Conservation (phyloP, 2,329 filamentous ascomycete species). For the Calonectria pseudoturangicola region DNA sequence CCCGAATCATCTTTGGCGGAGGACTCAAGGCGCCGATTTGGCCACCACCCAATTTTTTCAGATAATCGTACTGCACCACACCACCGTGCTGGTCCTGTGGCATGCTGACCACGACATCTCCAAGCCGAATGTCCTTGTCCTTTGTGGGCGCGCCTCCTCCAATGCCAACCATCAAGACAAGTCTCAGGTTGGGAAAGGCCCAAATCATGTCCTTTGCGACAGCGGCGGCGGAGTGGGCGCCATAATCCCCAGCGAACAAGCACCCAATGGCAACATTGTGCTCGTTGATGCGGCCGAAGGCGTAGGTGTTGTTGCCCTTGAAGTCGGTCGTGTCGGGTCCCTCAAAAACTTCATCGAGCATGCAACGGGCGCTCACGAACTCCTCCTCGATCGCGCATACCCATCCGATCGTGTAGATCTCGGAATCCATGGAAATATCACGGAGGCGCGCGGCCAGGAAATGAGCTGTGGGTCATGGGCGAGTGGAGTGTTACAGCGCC, state of each 20-base stretch:
- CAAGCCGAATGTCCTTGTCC: constrained; percentile 52
- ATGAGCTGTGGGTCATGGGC: constrained; percentile 25
- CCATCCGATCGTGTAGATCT: constrained; percentile 40
- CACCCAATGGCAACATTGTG: constrained; percentile 31
- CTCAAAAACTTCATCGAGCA: constrained; percentile 26
- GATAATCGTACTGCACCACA: constrained; percentile 40
- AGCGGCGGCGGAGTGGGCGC: not conserved
- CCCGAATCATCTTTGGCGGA: constrained; percentile 1
- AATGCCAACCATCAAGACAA: constrained; percentile 47
- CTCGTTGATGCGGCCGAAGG: constrained; percentile 12
- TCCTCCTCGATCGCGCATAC: constrained; percentile 39
- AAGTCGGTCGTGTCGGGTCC: not conserved
- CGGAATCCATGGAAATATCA: constrained; percentile 25
- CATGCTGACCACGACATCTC: constrained; percentile 52
- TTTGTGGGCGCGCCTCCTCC: constrained; percentile 51
- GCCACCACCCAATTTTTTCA: constrained; percentile 7
- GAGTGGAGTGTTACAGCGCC: constrained; percentile 13
- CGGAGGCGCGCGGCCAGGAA: not conserved
- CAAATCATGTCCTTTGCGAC: constrained; percentile 9
- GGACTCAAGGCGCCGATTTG: not conserved
- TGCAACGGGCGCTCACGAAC: not conserved
- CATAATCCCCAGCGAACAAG: not conserved
- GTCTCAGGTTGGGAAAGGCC: constrained; percentile 10
- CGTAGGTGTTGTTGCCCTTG: constrained; percentile 34
- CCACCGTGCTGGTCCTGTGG: constrained; percentile 18